These are phyloP conservation scores for Diaporthe batatas DNA, from an alignment of 2,329 filamentous ascomycete genomes.

Conservation along the genomic window DNA sequence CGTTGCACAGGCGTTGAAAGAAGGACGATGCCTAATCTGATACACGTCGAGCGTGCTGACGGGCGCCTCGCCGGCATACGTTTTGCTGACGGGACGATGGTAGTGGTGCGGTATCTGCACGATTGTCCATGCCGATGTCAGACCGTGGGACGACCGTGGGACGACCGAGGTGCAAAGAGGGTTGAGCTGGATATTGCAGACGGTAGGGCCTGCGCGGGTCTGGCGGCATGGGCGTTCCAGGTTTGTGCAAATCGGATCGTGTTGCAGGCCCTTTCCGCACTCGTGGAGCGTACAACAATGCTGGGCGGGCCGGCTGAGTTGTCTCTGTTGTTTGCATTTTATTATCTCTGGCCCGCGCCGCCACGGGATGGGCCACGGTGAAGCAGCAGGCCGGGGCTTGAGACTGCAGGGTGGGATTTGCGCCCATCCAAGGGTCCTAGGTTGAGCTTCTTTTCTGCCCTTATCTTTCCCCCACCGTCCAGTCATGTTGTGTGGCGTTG, in stretches of 20 bases:
- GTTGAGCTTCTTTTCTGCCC: constrained; percentile 21
- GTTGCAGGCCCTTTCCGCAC: neutral
- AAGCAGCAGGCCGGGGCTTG: constrained; percentile 26
- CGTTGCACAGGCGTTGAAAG: constrained; percentile 11
- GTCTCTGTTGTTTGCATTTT: constrained; percentile 10
- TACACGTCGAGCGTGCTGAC: constrained; percentile 31
- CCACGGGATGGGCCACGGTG: constrained; percentile 8
- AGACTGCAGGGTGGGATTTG: constrained; percentile 32
- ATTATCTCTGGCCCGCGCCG: constrained; percentile 18
- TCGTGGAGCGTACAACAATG: neutral
- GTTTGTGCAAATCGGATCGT: constrained; percentile 17
- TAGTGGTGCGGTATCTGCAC: constrained; percentile 5
- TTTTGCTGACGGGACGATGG: neutral
- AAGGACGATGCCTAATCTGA: constrained; percentile 11
- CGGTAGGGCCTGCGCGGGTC: neutral
- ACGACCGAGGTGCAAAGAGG: constrained; percentile 4
- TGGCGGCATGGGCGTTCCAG: constrained; percentile 10
- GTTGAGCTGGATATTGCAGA: neutral
- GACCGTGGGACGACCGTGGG: constrained; percentile 1
- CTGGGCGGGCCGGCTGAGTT: neutral
- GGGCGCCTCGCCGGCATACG: constrained; percentile 17
- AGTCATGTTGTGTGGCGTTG: constrained; percentile 28
- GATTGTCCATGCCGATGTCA: neutral
- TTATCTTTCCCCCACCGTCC: constrained; percentile 39
- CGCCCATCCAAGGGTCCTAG: neutral